phyloP scores from a whole-genome alignment of 139 green algal genomes.

The Eudorina sp. region DNA sequence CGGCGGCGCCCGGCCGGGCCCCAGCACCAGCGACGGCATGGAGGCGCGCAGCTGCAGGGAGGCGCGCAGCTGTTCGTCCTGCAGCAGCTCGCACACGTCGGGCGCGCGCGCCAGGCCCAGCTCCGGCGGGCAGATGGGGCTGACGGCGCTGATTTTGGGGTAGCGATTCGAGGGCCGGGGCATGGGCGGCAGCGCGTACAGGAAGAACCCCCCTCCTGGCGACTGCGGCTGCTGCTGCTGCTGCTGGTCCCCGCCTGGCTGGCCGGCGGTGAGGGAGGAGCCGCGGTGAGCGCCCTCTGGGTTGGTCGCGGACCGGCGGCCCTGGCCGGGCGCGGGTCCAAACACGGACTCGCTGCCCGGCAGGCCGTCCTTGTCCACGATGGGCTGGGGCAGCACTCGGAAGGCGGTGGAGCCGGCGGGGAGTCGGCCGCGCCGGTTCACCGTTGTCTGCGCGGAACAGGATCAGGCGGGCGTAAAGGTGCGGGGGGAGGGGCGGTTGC shows the following conservation, averaged over 20 bases:
- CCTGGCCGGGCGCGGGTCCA: background rate
- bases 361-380: background rate
- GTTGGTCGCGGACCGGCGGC: background rate
- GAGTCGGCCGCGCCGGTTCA: background rate
- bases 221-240: background rate
- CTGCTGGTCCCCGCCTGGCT: background rate
- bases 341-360: background rate
- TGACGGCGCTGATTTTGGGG: no score
- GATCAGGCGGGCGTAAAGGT: background rate
- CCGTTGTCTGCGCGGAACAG: background rate
- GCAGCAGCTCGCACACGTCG: conserved; percentile 11
- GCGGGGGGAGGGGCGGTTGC: no score
- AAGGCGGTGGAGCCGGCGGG: background rate
- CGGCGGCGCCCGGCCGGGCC: background rate
- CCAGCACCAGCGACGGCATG: background rate
- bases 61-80: background rate
- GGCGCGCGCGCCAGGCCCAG: background rate
- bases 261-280: no score
- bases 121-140: background rate
- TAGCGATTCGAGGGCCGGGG: background rate
- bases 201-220: background rate
- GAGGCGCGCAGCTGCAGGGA: background rate
- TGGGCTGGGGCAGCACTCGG: background rate
- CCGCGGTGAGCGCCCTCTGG: background rate
- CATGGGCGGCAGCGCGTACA: background rate